Evolutionary conservation across 176 grass and related monocot species (phyloP).

Genomic region (Alopecurus myosuroides): DNA sequence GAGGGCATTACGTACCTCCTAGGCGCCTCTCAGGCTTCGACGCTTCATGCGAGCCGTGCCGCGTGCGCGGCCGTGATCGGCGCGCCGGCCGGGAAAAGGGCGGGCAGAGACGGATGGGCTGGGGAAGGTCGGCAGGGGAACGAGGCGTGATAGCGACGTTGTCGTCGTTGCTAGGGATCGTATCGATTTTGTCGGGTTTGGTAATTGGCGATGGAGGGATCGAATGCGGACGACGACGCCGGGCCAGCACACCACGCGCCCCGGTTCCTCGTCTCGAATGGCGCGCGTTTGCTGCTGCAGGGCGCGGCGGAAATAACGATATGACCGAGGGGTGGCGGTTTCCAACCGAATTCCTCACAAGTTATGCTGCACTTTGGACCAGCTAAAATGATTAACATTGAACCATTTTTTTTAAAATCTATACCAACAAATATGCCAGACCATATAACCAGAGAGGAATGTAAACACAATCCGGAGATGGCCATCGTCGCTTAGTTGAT

Average conservation of each 20-base stretch:
- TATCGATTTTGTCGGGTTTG: background rate
- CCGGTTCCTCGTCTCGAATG: background rate
- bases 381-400: no score
- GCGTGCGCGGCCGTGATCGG: background rate
- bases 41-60: background rate
- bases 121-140: background rate
- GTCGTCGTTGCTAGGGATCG: background rate
- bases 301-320: background rate
- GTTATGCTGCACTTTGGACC: no score
- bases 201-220: background rate
- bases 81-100: background rate
- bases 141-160: background rate
- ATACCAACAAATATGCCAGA: no score
- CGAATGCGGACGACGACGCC: background rate
- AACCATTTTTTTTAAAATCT: no score
- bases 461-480: no score
- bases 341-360: background rate
- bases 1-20: background rate
- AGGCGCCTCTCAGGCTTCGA: background rate
- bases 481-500: no score
- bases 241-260: background rate
- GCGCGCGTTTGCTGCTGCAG: background rate
- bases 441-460: no score
- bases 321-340: background rate
- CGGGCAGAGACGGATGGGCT: background rate